Base-by-base conservation (phyloP, 352 stramenopile genomes). In the Phytophthora lateralis region DNA sequence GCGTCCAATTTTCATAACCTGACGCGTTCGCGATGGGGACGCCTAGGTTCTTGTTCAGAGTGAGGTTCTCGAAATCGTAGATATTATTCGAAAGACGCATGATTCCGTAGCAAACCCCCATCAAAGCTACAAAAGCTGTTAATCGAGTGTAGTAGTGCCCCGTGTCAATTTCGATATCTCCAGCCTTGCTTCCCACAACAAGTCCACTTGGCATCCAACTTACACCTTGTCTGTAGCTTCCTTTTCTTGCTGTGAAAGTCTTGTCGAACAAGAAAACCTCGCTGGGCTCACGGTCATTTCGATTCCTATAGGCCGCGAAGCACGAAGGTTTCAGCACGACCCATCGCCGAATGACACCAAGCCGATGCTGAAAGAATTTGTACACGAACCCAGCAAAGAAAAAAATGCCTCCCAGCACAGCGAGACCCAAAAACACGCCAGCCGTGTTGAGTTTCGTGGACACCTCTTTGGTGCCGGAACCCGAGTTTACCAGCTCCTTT, bases 211-310 rank as follows among this genome's bases (percentile, higher is more conserved):
- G 85, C 87, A 96, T 96, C 85, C 87, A 96, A 30, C 84, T 93
- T 20, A 93, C 82, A 17, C 87, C 87, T 64, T 95, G 87, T 3
- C 79, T 72, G 60, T 93, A 94, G 42, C 82, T 92, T 49, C 85
- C 87, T 69, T 93, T 92, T 2, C 57, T 69, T 2, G 83, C 78
- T 17, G 81, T 81, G 56, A 95, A 95, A 17, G 69, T 90, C 62
- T 91, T 91, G 65, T 94, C 87, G 50, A 95, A 95, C 27, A 95
- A 55, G 60, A 95, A 93, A 15, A 95, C 87, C 43, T 95, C 87
- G 38, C 82, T 95, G 15, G 85, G 84, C 46, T 95, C 87, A 39
- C 73, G 76, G 32, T 95, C 82, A 15, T 64, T 83, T 2, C 87
- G 87, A 63, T 85, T 76, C 7, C 84, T 71, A 60, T 92, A 96